Conservation (phyloP, 129 eudicot species). For the Deinandra increscens region DNA sequence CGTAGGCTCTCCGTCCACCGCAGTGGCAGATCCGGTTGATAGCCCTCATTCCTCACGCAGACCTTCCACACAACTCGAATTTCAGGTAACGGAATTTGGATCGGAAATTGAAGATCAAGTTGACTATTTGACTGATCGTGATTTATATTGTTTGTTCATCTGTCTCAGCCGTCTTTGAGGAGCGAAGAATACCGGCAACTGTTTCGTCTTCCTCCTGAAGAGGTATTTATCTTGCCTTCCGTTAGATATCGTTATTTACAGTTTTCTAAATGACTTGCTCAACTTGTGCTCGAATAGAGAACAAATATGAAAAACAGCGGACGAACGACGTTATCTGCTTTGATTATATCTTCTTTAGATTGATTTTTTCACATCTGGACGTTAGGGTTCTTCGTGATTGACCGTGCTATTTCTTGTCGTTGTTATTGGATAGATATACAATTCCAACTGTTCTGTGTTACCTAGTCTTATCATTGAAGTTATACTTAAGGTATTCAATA, state of each 20-base stretch:
- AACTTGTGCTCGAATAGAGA: background rate
- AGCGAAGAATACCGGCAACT: conserved; percentile 86
- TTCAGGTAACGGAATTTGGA: conserved; percentile 34
- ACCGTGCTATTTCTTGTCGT: conserved; percentile 4
- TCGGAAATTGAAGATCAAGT: conserved; percentile 14
- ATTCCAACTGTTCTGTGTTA: background rate
- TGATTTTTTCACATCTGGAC: background rate
- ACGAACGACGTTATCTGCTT: background rate
- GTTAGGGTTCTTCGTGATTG: conserved; percentile 16
- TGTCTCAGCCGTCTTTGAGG: conserved; percentile 46
- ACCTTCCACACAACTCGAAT: conserved; percentile 44
- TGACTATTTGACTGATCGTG: conserved; percentile 14
- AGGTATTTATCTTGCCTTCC: conserved; percentile 38
- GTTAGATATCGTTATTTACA: background rate
- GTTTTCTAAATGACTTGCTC: conserved; percentile 6
- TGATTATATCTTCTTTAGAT: conserved; percentile 8
- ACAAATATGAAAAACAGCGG: background rate
- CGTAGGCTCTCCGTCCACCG: conserved; percentile 21
- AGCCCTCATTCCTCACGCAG: conserved; percentile 29
- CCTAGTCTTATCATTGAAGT: background rate
- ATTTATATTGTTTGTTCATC: background rate
- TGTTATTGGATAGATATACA: conserved; percentile 22
- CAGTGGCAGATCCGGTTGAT: conserved; percentile 26
- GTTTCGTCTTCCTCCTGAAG: conserved; percentile 88
- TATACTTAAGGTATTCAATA: background rate